Evolutionary conservation across 352 stramenopile genomes (phyloP), one percentile per base, ranked within the genome.

Genomic region (Phytophthora constricta): DNA sequence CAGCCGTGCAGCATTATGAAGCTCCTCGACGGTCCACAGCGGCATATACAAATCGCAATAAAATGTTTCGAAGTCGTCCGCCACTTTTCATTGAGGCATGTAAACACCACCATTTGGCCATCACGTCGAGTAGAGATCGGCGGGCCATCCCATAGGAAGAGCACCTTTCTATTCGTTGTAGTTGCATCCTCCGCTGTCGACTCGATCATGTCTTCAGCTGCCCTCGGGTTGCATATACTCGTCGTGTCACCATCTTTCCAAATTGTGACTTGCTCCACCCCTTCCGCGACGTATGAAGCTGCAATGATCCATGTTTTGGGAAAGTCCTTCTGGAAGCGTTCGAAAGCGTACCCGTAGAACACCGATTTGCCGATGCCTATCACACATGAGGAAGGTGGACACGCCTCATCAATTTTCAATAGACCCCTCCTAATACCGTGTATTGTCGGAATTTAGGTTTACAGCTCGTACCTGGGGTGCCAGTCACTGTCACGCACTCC

Each of bases 351-450:
- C 7, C 22, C 31, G 20, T 58, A 58, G 33, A 47, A 58, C n/a
- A 58, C 33, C 8, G 50, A 58, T 27, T 46, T 58, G 50, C 50
- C 50, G 33, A 58, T 58, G n/a, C 33, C 50, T 58, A 23, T 27
- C 11, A 20, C 9, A 20, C 16, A 4, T 19, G 10, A 20, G 31
- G 31, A n/a, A n/a, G n/a, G n/a, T n/a, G n/a, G n/a, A n/a, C n/a
- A n/a, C n/a, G n/a, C n/a, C n/a, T n/a, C n/a, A n/a, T n/a, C n/a
- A n/a, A n/a, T n/a, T n/a, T n/a, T n/a, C 13, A 37, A 13, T 13
- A 13, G 7, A 37, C 7, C 31, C 31, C 13, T n/a, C n/a, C n/a
- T n/a, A n/a, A n/a, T n/a, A n/a, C n/a, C n/a, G n/a, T n/a, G n/a
- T n/a, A n/a, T n/a, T n/a, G n/a, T n/a, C n/a, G n/a, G n/a, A n/a